Percentiles rank a stretch among this genome's conserved stretches.
phyloP scores from a whole-genome alignment of 1,284 basidiomycete species.

The Taiwanofungus camphoratus region DNA sequence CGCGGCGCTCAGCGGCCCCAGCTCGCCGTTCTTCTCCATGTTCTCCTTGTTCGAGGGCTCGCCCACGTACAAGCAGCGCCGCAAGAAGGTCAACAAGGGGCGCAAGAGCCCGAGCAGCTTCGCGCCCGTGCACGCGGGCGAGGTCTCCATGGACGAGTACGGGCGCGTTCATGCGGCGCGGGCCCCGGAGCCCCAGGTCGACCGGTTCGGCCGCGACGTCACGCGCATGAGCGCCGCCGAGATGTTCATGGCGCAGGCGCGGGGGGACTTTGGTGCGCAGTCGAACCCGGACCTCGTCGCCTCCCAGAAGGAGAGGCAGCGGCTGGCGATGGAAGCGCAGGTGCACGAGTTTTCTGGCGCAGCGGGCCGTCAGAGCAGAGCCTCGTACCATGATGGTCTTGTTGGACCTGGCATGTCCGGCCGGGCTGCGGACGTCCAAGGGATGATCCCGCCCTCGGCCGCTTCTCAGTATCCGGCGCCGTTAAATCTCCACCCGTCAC shows the following conservation, averaged over 20 bases:
- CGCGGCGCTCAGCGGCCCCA: conserved; percentile 25
- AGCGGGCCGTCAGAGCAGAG: conserved; percentile 3
- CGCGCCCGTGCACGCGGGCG: background rate
- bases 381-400: conserved; percentile 12
- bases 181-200: conserved; percentile 23
- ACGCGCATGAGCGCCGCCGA: conserved; percentile 46
- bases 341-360: conserved; percentile 4
- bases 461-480: background rate
- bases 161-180: conserved; percentile 7
- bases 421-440: background rate
- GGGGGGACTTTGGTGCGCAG: conserved; percentile 40
- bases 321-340: conserved; percentile 25
- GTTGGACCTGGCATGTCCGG: conserved; percentile 15
- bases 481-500: conserved; percentile 1
- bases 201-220: conserved; percentile 27
- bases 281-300: conserved; percentile 26
- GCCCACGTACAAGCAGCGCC: conserved; percentile 81
- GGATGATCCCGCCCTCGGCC: background rate
- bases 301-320: conserved; percentile 27
- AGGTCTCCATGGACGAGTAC: conserved; percentile 14
- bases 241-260: conserved; percentile 57
- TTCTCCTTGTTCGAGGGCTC: conserved; percentile 79
- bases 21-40: conserved; percentile 55
- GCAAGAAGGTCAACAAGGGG: conserved; percentile 57
- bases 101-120: conserved; percentile 16